Evolutionary conservation across 331 rosid genomes (phyloP).

Genomic region (Quercus tomentella): DNA sequence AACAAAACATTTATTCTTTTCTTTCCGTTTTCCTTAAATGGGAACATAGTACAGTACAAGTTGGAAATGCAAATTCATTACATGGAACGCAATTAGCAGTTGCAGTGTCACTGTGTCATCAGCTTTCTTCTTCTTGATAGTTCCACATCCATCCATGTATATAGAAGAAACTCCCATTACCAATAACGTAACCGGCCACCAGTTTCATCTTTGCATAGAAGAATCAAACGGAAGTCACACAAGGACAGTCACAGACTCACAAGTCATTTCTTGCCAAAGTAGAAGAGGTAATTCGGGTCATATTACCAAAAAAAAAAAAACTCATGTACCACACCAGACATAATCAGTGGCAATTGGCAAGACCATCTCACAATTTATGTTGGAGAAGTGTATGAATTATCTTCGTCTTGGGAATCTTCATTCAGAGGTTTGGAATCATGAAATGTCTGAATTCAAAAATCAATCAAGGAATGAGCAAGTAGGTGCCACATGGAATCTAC

Average conservation of each 20-base stretch:
- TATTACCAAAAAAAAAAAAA: not conserved
- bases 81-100: not conserved
- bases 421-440: not conserved
- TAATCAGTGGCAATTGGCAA: no score
- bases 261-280: not conserved
- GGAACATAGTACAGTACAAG: not conserved
- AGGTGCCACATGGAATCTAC: not conserved
- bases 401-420: not conserved
- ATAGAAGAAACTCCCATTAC: no score
- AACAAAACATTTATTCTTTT: not conserved
- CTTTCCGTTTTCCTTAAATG: not conserved
- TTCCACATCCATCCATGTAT: not conserved
- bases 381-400: not conserved
- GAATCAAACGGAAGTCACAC: not conserved
- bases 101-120: not conserved
- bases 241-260: not conserved
- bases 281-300: not conserved
- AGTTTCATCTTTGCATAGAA: not conserved
- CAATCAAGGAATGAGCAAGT: not conserved
- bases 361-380: not conserved
- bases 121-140: slow-evolving; percentile 6
- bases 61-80: not conserved
- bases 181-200: no score
- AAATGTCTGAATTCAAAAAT: not conserved
- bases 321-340: not conserved